Evolutionary conservation across 1,139 yeast genomes (phyloP), one percentile per base, ranked within the genome.

Genomic region (Kluyveromyces marxianus): DNA sequence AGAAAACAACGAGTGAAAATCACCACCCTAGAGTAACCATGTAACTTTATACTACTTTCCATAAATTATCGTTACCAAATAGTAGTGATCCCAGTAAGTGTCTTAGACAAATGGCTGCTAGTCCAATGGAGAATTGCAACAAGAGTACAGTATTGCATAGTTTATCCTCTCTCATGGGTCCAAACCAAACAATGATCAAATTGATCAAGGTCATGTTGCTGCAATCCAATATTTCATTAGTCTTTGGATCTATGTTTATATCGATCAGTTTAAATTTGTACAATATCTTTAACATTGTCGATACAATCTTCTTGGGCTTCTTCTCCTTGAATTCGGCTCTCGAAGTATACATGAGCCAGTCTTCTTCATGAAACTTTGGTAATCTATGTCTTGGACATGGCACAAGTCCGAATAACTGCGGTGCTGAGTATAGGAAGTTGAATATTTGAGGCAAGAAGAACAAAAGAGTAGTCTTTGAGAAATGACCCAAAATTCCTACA

Each of bases 361-460:
- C 81, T 21, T 72, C 65, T 10, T 68, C 69, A 55, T 87, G 79
- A 57, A 87, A 84, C 53, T 70, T 73, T 1, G 99, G 99, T 61
- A 92, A 65, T 57, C 99, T 76, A 63, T 92, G 99, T 56, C 99
- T 76, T 29, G 99, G 99, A 61, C 98, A 92, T 5, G 94, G 95
- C 14, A 94, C 82, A 2, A 92, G 57, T 41, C 82, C 80, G 66
- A 90, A 84, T 50, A 92, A 67, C 66, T 92, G 99, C 2, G 98
- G 98, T 4, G 81, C 78, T 1, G 96, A 87, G 65, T 89, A 92
- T 14, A 87, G 52, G 56, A 94, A 94, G 62, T 92, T 92, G 66
- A 88, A 67, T 44, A 92, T 86, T 66, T 92, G 98, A 1, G 97
- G 97, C 34, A 87, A 69, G 62, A 92, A 83, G 62, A 92, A 83